Base-by-base conservation (phyloP, 768 basidiomycete species). In the Phylloporus scabripes region DNA sequence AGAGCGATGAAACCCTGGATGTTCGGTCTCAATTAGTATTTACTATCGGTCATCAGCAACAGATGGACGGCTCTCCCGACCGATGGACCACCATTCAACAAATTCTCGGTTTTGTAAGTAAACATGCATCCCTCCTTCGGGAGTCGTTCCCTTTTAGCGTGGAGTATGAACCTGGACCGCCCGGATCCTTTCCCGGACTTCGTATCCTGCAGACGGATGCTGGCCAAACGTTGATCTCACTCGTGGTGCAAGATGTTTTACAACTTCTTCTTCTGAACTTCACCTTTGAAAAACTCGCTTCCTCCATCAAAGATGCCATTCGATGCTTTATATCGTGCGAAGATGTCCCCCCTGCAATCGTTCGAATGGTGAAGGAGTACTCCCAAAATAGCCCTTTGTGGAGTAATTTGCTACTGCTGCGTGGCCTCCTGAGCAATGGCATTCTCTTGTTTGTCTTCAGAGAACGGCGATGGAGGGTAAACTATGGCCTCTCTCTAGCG, bases 341-440 rank as follows among this genome's bases (percentile, higher is more conserved):
- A 21, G 38, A 55, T 4, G 32, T 57, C 11, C 14, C 39, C 33
- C 10, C 26, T 0, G 7, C 14, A 7, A 23, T n/a, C 1, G 28
- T 50, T 5, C 37, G n/a, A 34, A 5, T 49, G 3, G 56, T 65
- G 3, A 26, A 59, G 39, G 36, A 49, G 2, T 42, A 49, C 11
- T 18, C 23, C 45, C 18, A 37, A 12, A 21, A 39, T 1, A 53
- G 46, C 0, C 28, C 37, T 3, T 9, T 58, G 5, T 67, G 66
- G 60, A 12, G 36, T 3, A 56, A 55, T 5, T 44, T 72, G 5
- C 46, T 72, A 7, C 50, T 70, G 2, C 41, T 72, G 6, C 72
- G 72, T 3, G 71, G 71, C 4, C 59, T 72, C n/a, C n/a, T n/a
- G n/a, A n/a, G n/a, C n/a, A n/a, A n/a, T n/a, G n/a, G n/a, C n/a